Evolutionary conservation across 2,329 filamentous ascomycete species (phyloP), one percentile per base, ranked within the genome.

Genomic region (Lecanosticta acicola): DNA sequence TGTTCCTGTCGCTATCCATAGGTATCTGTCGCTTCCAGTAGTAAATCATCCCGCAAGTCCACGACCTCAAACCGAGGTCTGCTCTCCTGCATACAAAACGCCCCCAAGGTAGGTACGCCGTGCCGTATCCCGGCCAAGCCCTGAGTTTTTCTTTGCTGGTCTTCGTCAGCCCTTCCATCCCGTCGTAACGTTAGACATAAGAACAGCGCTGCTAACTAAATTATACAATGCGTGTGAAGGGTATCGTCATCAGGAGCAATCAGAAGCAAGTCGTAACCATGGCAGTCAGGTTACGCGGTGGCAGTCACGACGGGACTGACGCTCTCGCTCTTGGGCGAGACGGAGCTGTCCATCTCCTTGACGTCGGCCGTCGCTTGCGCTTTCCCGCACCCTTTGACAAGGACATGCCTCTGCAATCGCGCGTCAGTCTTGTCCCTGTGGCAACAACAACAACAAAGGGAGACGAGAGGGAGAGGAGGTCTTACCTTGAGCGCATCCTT

Each of bases 401-500:
- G 73, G 51, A 82, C 79, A 64, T 84, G 80, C 64, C 80, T 73
- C 80, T 84, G 64, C 58, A 49, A 47, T n/a, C 34, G 48, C 26
- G 18, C 47, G 55, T 67, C 51, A 66, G 61, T 60, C 84, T 79
- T 45, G n/a, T 14, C 38, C 16, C n/a, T 10, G 17, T 26, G 18
- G 20, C 24, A 39, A 26, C n/a, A n/a, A n/a, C 13, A 2, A n/a
- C 33, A 19, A 29, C 29, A 16, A 46, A 16, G n/a, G 33, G n/a
- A n/a, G n/a, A n/a, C 26, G 10, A 19, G 5, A 18, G 36, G 24
- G 32, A 32, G 24, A 11, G 46, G 1, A 4, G 43, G 35, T 71
- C 80, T 59, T 72, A 97, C 93, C 86, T 97, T 97, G 21, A 98
- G 73, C 8, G 93, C 93, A 68, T 97, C 93, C 66, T 97, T 97